Evolutionary conservation across 179 eudicot species (phyloP), one percentile per base, ranked within the genome.

Genomic region (Silene vulgaris): DNA sequence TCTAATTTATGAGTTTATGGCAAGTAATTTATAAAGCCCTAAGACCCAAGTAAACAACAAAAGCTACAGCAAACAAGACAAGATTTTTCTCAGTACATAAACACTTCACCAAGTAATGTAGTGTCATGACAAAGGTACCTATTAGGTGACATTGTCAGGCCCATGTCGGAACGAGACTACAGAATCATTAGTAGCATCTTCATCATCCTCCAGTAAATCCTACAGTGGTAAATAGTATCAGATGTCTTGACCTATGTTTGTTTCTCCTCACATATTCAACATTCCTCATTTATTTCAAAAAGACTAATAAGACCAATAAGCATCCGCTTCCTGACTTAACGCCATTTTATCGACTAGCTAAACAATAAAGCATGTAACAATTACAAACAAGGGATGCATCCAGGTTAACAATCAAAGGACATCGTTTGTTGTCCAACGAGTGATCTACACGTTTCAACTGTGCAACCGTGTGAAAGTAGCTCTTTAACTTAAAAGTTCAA

Each of bases 131-230:
- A 11, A 32, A 65, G 16, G 19, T 81, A 84, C 83, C 87, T 84
- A 82, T 43, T 79, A 78, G 65, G 74, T 54, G 32, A 77, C 60
- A 66, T 69, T 77, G 65, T 66, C 79, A 57, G 81, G 56, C 66
- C 74, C 59, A 57, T 74, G 75, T 69, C 73, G 80, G 37, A 84
- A 70, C 37, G 77, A 78, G 65, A 77, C 59, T 17, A 71, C 67
- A 61, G 82, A 74, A 74, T 74, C 69, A 65, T 81, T 75, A 35
- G 69, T 74, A 71, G 60, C 66, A 45, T 72, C 82, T 63, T 81
- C 82, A 17, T 75, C 82, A 52, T 73, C 75, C 65, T 79, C 84
- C 75, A 74, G 57, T 65, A 64, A 65, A 81, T 79, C 87, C 87
- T 84, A 74, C 35, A 50, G 57, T 8, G 66, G 62, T 54, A 21